Base-by-base conservation (phyloP, 345 rosid species). In the Lepidium aucheri region DNA sequence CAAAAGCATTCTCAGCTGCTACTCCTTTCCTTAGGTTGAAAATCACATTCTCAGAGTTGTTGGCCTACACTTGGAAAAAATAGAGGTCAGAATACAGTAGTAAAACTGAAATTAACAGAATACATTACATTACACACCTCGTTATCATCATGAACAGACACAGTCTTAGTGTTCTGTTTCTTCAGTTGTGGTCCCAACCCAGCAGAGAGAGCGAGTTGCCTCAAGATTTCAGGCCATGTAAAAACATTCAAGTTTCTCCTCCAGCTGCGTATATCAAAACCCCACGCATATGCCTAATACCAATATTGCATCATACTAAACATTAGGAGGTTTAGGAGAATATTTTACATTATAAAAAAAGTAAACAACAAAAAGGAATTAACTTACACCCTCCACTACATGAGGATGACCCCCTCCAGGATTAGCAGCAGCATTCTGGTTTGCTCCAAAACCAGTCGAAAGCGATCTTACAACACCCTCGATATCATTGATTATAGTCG, bases 191-290 rank as follows among this genome's bases (percentile, higher is more conserved):
- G 98, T 57, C 98, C 96, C 32, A 84, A 86, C 51, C 96, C 94
- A 10, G 96, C 89, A 65, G 94, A 85, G 22, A 88, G 75, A 70
- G 86, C 91, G 11, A 91, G 72, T 70, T 91, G 98, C 62, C 96
- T 79, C 81, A 91, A 74, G 65, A 91, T 85, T 68, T 91, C 98
- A 63, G 96, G 95, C 98, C 98, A 91, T 18, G 98, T 88, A 60
- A 85, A 72, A 35, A 74, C 81, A 76, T 86, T 88, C 80, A 91
- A 70, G 81, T 86, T 83, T 53, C 74, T 59, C 66, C 83, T 85
- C 98, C 98, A 91, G 70, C 82, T 85, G 58, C 79, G 77, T 63
- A 88, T 80, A 74, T 86, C 90, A 74, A 88, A 91, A n/a, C 98
- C 96, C 98, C 98, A 91, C 36, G 88, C 80, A 71, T 83, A 88